Evolutionary conservation across 2,329 filamentous ascomycete genomes (phyloP).

Genomic region (Exophiala aquamarina): DNA sequence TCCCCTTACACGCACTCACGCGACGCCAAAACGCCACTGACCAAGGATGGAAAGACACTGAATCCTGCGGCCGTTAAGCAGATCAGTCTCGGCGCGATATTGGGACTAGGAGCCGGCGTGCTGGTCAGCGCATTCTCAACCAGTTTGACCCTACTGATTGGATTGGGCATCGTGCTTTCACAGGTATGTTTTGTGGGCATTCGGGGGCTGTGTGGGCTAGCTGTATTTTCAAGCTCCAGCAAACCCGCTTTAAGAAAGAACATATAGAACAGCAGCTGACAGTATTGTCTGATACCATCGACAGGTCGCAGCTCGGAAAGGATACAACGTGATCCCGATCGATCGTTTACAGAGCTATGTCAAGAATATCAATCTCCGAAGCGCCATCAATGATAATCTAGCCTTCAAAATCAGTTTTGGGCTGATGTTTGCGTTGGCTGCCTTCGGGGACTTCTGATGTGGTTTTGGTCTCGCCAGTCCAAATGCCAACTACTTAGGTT

Average conservation of each 20-base stretch:
- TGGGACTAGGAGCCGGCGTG: conserved; percentile 44
- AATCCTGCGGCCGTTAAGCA: conserved; percentile 39
- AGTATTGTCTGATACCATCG: too few relatives aligned
- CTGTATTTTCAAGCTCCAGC: too few relatives aligned
- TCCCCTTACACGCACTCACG: conserved; percentile 23
- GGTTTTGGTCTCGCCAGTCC: too few relatives aligned
- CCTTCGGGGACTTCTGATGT: conserved; percentile 38
- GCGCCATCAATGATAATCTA: conserved; percentile 38
- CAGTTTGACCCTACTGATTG: conserved; percentile 44
- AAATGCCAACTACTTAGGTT: too few relatives aligned
- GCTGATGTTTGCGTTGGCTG: conserved; percentile 44
- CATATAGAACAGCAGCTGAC: background rate
- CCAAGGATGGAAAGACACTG: conserved; percentile 24
- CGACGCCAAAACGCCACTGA: conserved; percentile 24
- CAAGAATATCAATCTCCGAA: conserved; percentile 40
- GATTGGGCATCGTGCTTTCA: conserved; percentile 43
- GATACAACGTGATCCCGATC: conserved; percentile 46
- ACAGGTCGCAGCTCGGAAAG: conserved; percentile 47
- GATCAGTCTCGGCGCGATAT: conserved; percentile 45
- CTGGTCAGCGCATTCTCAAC: conserved; percentile 46
- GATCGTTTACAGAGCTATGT: conserved; percentile 42
- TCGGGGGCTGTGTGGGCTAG: too few relatives aligned
- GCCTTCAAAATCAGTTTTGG: conserved; percentile 50
- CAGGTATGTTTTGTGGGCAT: conserved; percentile 38
- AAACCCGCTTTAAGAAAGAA: background rate